Percentiles rank a stretch among this genome's conserved stretches.
These are phyloP conservation scores for Trypanosoma cruzi DNA, from an alignment of 208 protist species.

Conservation along the genomic window DNA sequence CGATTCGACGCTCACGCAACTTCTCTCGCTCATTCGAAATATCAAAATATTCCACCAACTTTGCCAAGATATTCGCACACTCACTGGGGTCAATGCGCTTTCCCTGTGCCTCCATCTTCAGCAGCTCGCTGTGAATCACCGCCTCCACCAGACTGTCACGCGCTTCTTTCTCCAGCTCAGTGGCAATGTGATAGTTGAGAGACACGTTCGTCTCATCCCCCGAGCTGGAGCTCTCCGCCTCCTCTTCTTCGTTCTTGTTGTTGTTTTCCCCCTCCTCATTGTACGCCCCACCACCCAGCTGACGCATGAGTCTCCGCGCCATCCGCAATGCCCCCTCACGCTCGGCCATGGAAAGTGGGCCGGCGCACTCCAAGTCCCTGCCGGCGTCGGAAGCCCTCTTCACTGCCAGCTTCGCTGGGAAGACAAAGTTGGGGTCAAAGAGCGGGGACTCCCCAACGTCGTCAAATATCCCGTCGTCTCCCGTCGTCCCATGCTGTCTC, in stretches of 20 bases:
- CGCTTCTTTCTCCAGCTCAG: slow-evolving; percentile 57
- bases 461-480: slow-evolving; percentile 57
- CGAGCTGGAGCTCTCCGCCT: slow-evolving; percentile 26
- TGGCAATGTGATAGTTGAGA: slow-evolving; percentile 75
- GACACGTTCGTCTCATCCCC: slow-evolving; percentile 66
- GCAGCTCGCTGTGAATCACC: slow-evolving; percentile 40
- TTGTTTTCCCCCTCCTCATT: no score
- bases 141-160: slow-evolving; percentile 64
- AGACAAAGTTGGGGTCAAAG: slow-evolving; percentile 29
- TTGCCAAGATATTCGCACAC: slow-evolving; percentile 36
- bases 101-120: slow-evolving; percentile 21
- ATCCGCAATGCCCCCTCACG: slow-evolving; percentile 57
- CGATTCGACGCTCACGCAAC: slow-evolving; percentile 50
- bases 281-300: slow-evolving; percentile 36
- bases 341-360: slow-evolving; percentile 23
- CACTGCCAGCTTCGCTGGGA: slow-evolving; percentile 12
- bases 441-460: slow-evolving; percentile 35
- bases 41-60: slow-evolving; percentile 69
- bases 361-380: background rate
- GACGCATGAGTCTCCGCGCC: slow-evolving; percentile 41
- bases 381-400: slow-evolving; percentile 18
- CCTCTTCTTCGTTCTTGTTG: slow-evolving; percentile 28
- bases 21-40: slow-evolving; percentile 84
- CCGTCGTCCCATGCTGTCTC: slow-evolving; percentile 3
- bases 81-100: slow-evolving; percentile 23